Evolutionary conservation across 2,329 filamentous ascomycete genomes (phyloP).

Genomic region (Falciphora oryzae): DNA sequence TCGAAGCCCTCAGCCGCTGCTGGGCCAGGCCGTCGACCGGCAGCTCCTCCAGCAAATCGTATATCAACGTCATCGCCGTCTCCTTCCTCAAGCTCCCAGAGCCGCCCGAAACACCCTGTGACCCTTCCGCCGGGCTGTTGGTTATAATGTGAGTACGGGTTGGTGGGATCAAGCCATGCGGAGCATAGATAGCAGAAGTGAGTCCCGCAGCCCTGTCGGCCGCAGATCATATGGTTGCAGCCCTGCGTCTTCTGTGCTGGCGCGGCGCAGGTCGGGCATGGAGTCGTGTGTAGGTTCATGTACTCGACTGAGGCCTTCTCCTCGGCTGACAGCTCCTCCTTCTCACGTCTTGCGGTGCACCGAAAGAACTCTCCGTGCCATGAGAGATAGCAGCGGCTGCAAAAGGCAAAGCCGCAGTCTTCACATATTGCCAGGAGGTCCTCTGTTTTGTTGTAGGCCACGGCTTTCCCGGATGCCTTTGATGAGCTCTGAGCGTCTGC

Average conservation of each 20-base stretch:
- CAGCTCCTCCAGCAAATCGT: constrained; percentile 34
- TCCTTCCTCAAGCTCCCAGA: constrained; percentile 86
- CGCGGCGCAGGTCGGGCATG: constrained; percentile 81
- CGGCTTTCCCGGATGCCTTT: constrained; percentile 4
- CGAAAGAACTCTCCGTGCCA: constrained; percentile 85
- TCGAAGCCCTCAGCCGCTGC: constrained; percentile 11
- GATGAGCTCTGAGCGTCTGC: constrained; percentile 10
- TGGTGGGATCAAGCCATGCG: constrained; percentile 72
- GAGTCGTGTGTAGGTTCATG: constrained; percentile 71
- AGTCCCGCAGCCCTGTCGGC: constrained; percentile 63
- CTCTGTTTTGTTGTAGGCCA: constrained; percentile 16
- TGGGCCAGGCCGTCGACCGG: constrained; percentile 13
- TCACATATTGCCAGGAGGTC: constrained; percentile 80
- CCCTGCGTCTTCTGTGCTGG: constrained; percentile 87
- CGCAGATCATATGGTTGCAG: constrained; percentile 96
- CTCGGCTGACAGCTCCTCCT: constrained; percentile 70
- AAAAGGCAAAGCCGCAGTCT: constrained; percentile 87
- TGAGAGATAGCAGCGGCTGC: constrained; percentile 59
- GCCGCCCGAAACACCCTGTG: constrained; percentile 71
- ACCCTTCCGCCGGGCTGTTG: constrained; percentile 42
- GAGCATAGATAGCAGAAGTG: constrained; percentile 96
- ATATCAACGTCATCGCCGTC: constrained; percentile 55
- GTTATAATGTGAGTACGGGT: constrained; percentile 90
- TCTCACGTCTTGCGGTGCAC: constrained; percentile 61
- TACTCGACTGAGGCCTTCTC: constrained; percentile 86